phyloP scores from a whole-genome alignment of 805 yeast genomes.

The Wickerhamiella azymoides region DNA sequence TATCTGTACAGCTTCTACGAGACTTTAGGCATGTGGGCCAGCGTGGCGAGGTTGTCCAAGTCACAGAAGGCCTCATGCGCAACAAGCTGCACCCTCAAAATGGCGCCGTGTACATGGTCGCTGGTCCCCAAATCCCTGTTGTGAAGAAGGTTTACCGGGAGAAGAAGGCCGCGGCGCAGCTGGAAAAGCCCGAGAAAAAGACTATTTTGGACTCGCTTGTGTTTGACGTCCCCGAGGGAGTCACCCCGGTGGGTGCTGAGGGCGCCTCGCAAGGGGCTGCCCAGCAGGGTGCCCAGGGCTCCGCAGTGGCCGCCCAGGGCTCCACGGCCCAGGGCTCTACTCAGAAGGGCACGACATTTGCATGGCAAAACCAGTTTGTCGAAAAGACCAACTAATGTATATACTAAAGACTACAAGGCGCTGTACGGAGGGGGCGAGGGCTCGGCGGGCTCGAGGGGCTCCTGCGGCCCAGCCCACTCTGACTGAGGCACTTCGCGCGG shows the following conservation, averaged over 20 bases:
- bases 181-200: conserved; percentile 1
- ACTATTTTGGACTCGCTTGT: conserved; percentile 13
- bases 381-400: conserved; percentile 3
- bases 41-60: conserved; percentile 60
- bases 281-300: background rate
- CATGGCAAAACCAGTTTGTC: conserved; percentile 19
- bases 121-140: conserved; percentile 21
- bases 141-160: background rate
- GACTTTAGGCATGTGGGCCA: conserved; percentile 52
- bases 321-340: no score
- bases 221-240: conserved; percentile 1
- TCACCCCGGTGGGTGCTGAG: background rate
- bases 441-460: no score
- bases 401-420: background rate
- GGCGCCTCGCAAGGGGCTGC: background rate
- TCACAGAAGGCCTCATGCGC: conserved; percentile 71
- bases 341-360: conserved; percentile 10
- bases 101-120: conserved; percentile 57
- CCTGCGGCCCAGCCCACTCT: no score
- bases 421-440: background rate
- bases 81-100: conserved; percentile 55
- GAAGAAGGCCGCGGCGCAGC: background rate
- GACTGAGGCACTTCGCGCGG: background rate
- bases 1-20: conserved; percentile 60
- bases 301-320: no score